Base-by-base conservation (phyloP, 1,284 basidiomycete genomes). In the Porodaedalea pini region DNA sequence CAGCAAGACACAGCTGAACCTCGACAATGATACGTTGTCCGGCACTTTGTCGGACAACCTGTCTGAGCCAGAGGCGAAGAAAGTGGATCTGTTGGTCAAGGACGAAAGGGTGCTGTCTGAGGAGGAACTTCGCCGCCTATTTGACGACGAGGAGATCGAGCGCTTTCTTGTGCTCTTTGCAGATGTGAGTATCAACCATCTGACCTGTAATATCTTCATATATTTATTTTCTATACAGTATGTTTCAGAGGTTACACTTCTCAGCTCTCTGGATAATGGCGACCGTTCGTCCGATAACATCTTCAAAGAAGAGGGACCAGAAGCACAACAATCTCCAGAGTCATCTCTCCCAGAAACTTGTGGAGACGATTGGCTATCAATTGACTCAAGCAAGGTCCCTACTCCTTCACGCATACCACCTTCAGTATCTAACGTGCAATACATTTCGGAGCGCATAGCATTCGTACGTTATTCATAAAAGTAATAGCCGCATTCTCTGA, bases 61-160 rank as follows among this genome's bases (percentile, higher is more conserved):
- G 41, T n/a, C 41, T 6, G 8, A 43, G 8, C 32, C 32, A 6
- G 32, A 43, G n/a, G 21, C 8, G 21, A 43, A 23, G 41, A 43
- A 8, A 43, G 8, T 8, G 17, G 13, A 5, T 19, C 37, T n/a
- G 48, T 13, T 11, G 36, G 27, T 4, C 2, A 41, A 44, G 19
- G 21, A 31, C 11, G 55, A 57, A 45, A 36, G 21, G 8, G 55
- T 51, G 19, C 25, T 57, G 5, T 57, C 55, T 13, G 55, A 57
- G 43, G 15, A 39, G 17, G 55, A 57, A 25, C 55, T 57, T 17
- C 47, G 55, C n/a, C 55, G 32, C 10, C 29, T 57, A 1, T 57
- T 50, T 34, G 55, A 57, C 13, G 48, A 57, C 21, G 55, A 57
- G 27, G 55, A 57, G 32, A 51, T 57, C n/a, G 55, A 51, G 13